These are phyloP conservation scores for Carnegiea gigantea DNA, from an alignment of 179 eudicot species.

Conservation along the genomic window DNA sequence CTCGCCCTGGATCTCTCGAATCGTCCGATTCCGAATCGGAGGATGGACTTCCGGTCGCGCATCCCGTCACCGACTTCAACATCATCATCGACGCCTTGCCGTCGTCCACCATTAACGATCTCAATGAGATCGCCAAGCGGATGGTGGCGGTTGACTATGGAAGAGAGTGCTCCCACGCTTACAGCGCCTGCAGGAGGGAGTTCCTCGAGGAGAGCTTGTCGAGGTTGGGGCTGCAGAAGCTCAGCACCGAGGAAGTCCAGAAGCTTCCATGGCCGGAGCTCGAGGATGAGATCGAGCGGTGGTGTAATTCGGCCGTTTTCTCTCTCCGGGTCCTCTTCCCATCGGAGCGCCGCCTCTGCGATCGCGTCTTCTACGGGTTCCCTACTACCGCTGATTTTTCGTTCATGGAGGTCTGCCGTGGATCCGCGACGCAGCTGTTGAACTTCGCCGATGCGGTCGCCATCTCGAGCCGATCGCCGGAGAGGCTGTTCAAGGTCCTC, in stretches of 20 bases:
- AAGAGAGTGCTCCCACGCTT: conserved; percentile 74
- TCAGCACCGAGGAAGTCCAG: conserved; percentile 73
- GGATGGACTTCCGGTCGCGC: conserved; percentile 67
- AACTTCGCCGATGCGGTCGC: conserved; percentile 83
- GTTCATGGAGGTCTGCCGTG: conserved; percentile 94
- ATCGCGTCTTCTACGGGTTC: conserved; percentile 67
- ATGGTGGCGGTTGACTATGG: conserved; percentile 74
- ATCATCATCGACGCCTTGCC: conserved; percentile 79
- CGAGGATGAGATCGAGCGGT: conserved; percentile 80
- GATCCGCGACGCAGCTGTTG: conserved; percentile 64
- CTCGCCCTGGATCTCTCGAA: conserved; percentile 16
- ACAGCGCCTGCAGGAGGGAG: conserved; percentile 65
- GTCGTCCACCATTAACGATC: conserved; percentile 55
- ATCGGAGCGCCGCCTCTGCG: conserved; percentile 81
- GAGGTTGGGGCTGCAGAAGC: conserved; percentile 68
- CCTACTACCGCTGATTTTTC: conserved; percentile 63
- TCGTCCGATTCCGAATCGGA: conserved; percentile 44
- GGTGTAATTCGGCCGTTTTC: conserved; percentile 68
- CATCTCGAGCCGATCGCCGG: conserved; percentile 77
- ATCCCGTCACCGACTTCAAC: conserved; percentile 60
- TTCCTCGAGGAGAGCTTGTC: conserved; percentile 85
- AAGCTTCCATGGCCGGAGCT: conserved; percentile 74
- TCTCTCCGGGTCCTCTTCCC: conserved; percentile 77
- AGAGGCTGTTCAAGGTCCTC: conserved; percentile 74
- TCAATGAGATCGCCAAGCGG: conserved; percentile 70